Base-by-base conservation (phyloP, 2,329 filamentous ascomycete species). In the Diplocarpon mali region DNA sequence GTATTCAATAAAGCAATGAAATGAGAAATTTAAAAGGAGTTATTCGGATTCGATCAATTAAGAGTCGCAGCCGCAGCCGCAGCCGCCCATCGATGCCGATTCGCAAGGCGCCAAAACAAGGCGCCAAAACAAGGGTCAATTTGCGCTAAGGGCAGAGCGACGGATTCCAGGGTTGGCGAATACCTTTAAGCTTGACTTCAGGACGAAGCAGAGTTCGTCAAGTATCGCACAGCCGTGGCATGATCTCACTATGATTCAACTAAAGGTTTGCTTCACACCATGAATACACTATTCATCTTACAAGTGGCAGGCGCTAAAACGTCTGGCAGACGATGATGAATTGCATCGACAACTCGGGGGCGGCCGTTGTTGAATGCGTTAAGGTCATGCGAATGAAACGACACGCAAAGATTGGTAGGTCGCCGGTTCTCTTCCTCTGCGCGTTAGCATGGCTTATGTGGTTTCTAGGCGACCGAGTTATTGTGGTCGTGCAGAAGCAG, bases 271-370 rank as follows among this genome's bases (percentile, higher is more conserved):
- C 20, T 24, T 24, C 20, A 32, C 4, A 10, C 30, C 29, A 30
- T n/a, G n/a, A 10, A 16, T 38, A 3, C n/a, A 16, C 34, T 10
- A 46, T 6, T 43, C 27, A 32, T 27, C 4, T 24, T 24, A 24
- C 20, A 24, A 24, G 20, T 24, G 20, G 20, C 20, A 24, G 8
- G 16, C 29, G 28, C 45, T 46, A 32, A 49, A 24, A 2, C 2
- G 12, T 29, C 40, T 5, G 5, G 20, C 29, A 95, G 92, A 85
- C 89, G 64, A 87, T 98, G 78, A 78, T 98, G 60, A 95, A 92
- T 70, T 96, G 92, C 81, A 96, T 98, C 78, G 92, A 98, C 82
- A 98, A 63, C 73, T 96, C 92, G 54, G 92, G 92, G 64, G 92
- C 92, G 57, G 89, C 92, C 59, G 75, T 98, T 56, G 92, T 96